Percentiles rank a stretch among this genome's conserved stretches.
Evolutionary conservation across 306 rosid genomes (phyloP).

Genomic region (Vachellia collinsii): DNA sequence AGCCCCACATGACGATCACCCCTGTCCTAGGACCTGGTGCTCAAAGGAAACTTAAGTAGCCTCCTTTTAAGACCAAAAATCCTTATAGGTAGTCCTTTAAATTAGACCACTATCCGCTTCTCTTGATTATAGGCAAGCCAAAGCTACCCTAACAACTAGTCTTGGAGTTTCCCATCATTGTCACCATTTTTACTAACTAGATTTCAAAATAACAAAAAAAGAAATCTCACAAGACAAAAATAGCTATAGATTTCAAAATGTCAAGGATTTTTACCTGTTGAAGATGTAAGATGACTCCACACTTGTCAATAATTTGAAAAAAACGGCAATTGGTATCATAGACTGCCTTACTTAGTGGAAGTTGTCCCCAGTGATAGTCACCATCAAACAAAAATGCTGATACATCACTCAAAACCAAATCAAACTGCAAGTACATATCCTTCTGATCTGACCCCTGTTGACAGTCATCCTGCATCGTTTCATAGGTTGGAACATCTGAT

Average conservation of each 20-base stretch:
- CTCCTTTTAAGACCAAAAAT: neutral
- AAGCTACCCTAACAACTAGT: neutral
- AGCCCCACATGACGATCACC: neutral
- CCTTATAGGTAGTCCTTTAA: neutral
- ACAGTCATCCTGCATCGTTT: constrained; percentile 66
- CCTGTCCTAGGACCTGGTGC: neutral
- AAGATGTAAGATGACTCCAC: constrained; percentile 80
- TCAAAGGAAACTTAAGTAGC: neutral
- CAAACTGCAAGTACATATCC: constrained; percentile 85
- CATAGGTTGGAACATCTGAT: constrained; percentile 28
- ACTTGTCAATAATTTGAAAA: constrained; percentile 84
- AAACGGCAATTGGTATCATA: constrained; percentile 50
- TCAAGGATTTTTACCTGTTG: constrained; percentile 68
- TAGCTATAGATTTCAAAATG: neutral
- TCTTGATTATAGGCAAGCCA: neutral
- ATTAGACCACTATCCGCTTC: neutral
- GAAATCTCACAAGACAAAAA: constrained; percentile 7
- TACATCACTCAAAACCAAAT: constrained; percentile 85
- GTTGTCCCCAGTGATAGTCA: constrained; percentile 78
- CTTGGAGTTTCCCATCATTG: neutral
- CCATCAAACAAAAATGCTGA: constrained; percentile 98
- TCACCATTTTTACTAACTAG: neutral
- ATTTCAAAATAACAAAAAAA: neutral
- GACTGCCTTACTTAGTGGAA: constrained; percentile 43
- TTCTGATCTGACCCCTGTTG: constrained; percentile 60